phyloP scores from a whole-genome alignment of 164 flowering plant species.

The Santalum album region DNA sequence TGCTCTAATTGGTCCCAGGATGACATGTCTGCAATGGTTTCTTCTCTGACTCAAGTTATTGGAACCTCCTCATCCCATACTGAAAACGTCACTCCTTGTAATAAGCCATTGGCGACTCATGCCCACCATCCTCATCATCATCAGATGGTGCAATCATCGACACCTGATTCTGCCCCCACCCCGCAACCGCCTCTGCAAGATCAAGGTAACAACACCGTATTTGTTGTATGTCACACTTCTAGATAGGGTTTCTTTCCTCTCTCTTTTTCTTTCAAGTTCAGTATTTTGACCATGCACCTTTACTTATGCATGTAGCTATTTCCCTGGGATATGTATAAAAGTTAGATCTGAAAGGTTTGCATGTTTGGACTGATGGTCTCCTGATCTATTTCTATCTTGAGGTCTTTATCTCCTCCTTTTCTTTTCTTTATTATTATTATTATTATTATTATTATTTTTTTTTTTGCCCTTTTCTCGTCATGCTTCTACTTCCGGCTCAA shows the following conservation, averaged over 20 bases:
- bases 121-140: not conserved
- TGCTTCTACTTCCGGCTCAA: not conserved
- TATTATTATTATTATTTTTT: not conserved
- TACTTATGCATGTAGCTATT: no score
- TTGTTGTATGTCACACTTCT: no score
- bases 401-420: not conserved
- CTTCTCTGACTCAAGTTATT: slow-evolving; percentile 25
- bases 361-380: no score
- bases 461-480: not conserved
- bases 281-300: no score
- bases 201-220: slow-evolving; percentile 15
- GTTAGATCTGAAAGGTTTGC: no score
- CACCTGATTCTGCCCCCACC: not conserved
- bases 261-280: no score
- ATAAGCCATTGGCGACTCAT: no score
- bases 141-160: not conserved
- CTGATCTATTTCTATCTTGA: no score
- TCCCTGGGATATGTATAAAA: no score
- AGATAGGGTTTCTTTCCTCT: no score
- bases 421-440: not conserved
- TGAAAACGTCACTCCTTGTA: no score
- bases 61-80: not conserved
- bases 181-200: not conserved
- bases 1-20: slow-evolving; percentile 8
- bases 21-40: slow-evolving; percentile 29